phyloP scores from a whole-genome alignment of 306 rosid species.

The Canavalia ensiformis region DNA sequence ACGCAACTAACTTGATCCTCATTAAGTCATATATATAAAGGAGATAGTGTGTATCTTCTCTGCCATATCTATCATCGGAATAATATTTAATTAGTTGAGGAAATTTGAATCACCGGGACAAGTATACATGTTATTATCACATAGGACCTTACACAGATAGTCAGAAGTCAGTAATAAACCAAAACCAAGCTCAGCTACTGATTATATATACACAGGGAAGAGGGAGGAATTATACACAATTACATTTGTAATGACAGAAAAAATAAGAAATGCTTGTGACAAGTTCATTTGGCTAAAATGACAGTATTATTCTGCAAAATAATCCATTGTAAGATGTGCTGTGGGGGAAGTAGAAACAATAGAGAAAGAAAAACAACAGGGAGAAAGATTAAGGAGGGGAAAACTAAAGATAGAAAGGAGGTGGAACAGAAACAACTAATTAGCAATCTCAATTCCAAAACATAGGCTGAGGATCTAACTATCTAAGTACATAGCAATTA shows the following conservation, averaged over 20 bases:
- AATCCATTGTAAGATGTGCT: neutral
- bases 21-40: constrained; percentile 83
- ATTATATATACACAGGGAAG: neutral
- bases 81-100: constrained; percentile 50
- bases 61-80: constrained; percentile 81
- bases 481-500: constrained; percentile 4
- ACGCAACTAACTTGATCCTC: constrained; percentile 67
- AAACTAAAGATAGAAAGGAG: neutral
- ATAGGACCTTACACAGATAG: constrained; percentile 33
- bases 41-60: constrained; percentile 98
- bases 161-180: constrained; percentile 14
- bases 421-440: constrained; percentile 12
- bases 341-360: no score
- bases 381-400: constrained; percentile 19
- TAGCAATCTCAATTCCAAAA: constrained; percentile 34
- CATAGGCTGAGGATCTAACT: neutral
- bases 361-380: neutral
- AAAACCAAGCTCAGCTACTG: no score
- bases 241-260: constrained; percentile 18
- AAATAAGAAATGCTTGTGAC: constrained; percentile 1
- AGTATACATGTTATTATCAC: constrained; percentile 35
- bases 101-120: constrained; percentile 34
- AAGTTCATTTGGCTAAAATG: constrained; percentile 6
- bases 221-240: neutral
- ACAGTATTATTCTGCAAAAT: constrained; percentile 6